Percentiles rank a stretch among this genome's conserved stretches.
phyloP scores from a whole-genome alignment of 257 asterid genomes.

The Fraxinus pennsylvanica region DNA sequence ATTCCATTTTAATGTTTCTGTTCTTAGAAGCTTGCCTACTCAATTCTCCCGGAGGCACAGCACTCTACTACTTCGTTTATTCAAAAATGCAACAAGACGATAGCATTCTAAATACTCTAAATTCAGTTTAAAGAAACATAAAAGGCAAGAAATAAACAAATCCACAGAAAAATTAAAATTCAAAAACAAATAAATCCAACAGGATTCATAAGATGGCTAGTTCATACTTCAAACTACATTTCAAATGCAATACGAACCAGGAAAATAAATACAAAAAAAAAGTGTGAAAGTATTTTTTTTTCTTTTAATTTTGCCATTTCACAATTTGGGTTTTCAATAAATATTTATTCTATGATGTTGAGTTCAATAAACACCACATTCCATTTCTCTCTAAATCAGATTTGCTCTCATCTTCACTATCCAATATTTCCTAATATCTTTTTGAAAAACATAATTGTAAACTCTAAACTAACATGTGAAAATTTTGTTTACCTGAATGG shows the following conservation, averaged over 20 bases:
- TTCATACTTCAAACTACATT: constrained; percentile 21
- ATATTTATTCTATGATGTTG: constrained; percentile 17
- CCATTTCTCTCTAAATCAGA: constrained; percentile 35
- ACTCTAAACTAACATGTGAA: constrained; percentile 8
- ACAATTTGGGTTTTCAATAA: constrained; percentile 20
- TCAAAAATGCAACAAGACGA: constrained; percentile 1
- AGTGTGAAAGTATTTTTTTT: constrained; percentile 15
- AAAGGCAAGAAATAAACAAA: not conserved
- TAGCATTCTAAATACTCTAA: constrained; percentile 17
- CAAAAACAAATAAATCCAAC: constrained; percentile 10
- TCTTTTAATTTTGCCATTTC: constrained; percentile 2
- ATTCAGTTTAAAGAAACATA: constrained; percentile 5
- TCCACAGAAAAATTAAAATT: constrained; percentile 2
- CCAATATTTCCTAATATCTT: not conserved
- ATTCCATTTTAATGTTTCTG: not conserved
- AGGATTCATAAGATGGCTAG: constrained; percentile 23
- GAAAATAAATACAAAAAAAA: constrained; percentile 15
- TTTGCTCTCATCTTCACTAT: constrained; percentile 25
- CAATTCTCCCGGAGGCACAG: constrained; percentile 16
- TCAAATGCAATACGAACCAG: constrained; percentile 13
- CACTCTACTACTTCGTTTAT: constrained; percentile 20
- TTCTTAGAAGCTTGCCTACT: constrained; percentile 15
- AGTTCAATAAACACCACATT: constrained; percentile 24
- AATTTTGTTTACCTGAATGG: constrained; percentile 67
- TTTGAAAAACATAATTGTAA: not conserved